Evolutionary conservation across 202 grass and related monocot species (phyloP).

Genomic region (Schoenoplectus triqueter): DNA sequence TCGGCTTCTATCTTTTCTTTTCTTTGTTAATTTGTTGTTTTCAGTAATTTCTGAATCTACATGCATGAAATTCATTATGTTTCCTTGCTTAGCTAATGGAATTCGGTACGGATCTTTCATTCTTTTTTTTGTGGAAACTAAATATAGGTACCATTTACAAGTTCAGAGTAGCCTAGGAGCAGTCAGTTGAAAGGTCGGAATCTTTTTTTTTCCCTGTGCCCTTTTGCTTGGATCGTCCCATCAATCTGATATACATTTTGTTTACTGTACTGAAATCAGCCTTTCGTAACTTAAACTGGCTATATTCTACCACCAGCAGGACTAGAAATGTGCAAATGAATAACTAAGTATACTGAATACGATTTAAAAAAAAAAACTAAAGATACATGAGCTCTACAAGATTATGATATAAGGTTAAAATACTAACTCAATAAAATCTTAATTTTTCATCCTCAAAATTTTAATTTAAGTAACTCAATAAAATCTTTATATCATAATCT

Average conservation of each 20-base stretch:
- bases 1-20: background rate
- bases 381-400: too few species aligned
- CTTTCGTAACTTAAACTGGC: background rate
- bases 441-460: too few species aligned
- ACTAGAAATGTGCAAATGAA: constrained; percentile 1
- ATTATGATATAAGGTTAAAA: too few species aligned
- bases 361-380: background rate
- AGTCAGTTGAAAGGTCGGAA: constrained; percentile 31
- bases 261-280: constrained; percentile 12
- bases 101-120: background rate
- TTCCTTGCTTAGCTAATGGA: background rate
- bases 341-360: background rate
- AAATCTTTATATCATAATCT: too few species aligned
- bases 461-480: too few species aligned
- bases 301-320: background rate
- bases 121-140: background rate
- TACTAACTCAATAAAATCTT: too few species aligned
- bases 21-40: background rate
- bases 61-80: background rate
- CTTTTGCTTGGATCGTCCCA: constrained; percentile 32
- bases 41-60: background rate
- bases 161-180: constrained; percentile 10
- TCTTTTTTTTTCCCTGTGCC: background rate
- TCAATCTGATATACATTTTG: constrained; percentile 32
- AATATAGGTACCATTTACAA: background rate